Percentiles rank a stretch among this genome's conserved stretches.
Conservation (phyloP, 2,329 filamentous ascomycete genomes). For the Trichoderma arundinaceum region DNA sequence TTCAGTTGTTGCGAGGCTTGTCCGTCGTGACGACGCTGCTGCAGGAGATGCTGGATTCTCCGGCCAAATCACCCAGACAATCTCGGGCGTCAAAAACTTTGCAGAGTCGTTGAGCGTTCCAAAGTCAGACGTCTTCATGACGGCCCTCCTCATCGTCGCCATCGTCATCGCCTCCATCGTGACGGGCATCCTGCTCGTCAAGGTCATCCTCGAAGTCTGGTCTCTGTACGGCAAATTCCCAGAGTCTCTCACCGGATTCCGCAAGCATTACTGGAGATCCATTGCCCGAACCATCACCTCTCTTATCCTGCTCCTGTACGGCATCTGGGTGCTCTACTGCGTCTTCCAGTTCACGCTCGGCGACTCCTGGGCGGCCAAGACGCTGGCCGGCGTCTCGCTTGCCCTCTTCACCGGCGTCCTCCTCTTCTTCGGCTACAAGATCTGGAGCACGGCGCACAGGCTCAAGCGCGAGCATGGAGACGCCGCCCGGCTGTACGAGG, state of each 20-base stretch:
- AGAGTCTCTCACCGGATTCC: constrained; percentile 78
- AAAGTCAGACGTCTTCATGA: constrained; percentile 94
- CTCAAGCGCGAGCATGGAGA: constrained; percentile 80
- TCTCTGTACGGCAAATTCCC: constrained; percentile 89
- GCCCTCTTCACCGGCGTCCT: constrained; percentile 79
- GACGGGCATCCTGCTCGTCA: constrained; percentile 85
- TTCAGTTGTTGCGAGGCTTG: constrained; percentile 53
- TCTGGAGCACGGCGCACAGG: constrained; percentile 75
- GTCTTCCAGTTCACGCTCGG: constrained; percentile 93
- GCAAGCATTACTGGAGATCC: constrained; percentile 94
- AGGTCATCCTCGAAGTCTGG: constrained; percentile 90
- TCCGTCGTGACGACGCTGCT: constrained; percentile 58
- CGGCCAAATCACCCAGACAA: constrained; percentile 49
- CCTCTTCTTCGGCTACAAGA: constrained; percentile 83
- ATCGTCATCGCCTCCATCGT: constrained; percentile 84
- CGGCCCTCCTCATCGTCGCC: constrained; percentile 83
- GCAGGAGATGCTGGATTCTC: constrained; percentile 49
- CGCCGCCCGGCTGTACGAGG: constrained; percentile 74
- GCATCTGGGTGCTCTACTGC: constrained; percentile 94
- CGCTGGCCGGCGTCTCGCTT: constrained; percentile 81
- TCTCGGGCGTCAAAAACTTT: constrained; percentile 80
- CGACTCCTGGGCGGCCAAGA: constrained; percentile 91
- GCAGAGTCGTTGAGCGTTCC: constrained; percentile 86
- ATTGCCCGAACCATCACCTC: constrained; percentile 88
- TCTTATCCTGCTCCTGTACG: constrained; percentile 88